A percentile compares a stretch with the other conserved stretches of the same genome.
Evolutionary conservation across 2,329 filamentous ascomycete genomes (phyloP).

Genomic region (Fusarium sp.): DNA sequence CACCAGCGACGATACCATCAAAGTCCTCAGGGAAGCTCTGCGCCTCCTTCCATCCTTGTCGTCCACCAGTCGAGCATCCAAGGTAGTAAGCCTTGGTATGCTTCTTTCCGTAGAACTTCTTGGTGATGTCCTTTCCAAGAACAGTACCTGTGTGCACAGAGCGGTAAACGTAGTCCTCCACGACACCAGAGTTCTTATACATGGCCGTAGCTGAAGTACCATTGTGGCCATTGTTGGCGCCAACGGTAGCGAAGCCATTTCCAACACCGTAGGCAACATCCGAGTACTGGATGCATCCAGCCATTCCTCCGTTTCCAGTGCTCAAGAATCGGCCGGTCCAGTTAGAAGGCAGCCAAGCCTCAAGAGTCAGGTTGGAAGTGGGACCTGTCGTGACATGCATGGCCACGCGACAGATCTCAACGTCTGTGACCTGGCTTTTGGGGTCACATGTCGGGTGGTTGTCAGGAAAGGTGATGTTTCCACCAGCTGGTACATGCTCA

Average conservation of each 20-base stretch:
- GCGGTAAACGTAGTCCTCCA: conserved; percentile 36
- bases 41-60: conserved; percentile 67
- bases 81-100: conserved; percentile 64
- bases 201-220: conserved; percentile 25
- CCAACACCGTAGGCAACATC: conserved; percentile 52
- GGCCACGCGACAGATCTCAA: conserved; percentile 35
- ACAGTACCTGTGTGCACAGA: conserved; percentile 35
- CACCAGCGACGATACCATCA: conserved; percentile 62
- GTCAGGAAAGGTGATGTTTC: conserved; percentile 27
- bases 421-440: conserved; percentile 28
- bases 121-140: conserved; percentile 25
- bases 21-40: conserved; percentile 68
- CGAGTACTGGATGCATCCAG: conserved; percentile 59
- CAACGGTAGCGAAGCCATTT: conserved; percentile 59
- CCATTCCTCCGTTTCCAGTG: conserved; percentile 62
- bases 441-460: conserved; percentile 29
- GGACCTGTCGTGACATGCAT: conserved; percentile 34
- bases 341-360: conserved; percentile 61
- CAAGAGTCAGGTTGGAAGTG: conserved; percentile 45
- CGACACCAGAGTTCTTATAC: conserved; percentile 21
- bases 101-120: conserved; percentile 57
- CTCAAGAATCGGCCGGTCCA: conserved; percentile 62
- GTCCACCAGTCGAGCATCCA: conserved; percentile 70
- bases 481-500: conserved; percentile 27
- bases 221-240: conserved; percentile 57